These are phyloP conservation scores for Diplodia intermedia DNA, from an alignment of 2,329 filamentous ascomycete species.

Conservation along the genomic window DNA sequence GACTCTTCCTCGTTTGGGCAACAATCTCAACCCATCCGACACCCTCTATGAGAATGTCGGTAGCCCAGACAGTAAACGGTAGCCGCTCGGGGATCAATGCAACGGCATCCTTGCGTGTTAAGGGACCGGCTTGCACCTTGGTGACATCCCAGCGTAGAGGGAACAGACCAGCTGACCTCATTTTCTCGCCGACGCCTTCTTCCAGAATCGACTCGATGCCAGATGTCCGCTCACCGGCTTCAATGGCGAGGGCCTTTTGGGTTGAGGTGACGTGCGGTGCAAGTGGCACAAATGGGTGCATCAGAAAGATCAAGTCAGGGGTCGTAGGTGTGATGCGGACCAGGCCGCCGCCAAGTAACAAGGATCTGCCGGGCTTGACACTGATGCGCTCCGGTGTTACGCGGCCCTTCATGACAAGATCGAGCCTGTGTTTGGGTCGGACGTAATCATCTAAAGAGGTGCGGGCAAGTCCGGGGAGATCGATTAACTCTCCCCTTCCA, in stretches of 20 bases:
- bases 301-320: constrained; percentile 70
- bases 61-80: constrained; percentile 79
- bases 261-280: constrained; percentile 77
- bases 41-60: constrained; percentile 89
- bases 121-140: constrained; percentile 73
- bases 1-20: constrained; percentile 73
- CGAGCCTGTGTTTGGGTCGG: constrained; percentile 66
- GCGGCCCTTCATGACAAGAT: constrained; percentile 79
- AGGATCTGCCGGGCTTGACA: constrained; percentile 77
- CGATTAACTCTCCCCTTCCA: constrained; percentile 87
- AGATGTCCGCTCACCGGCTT: constrained; percentile 67
- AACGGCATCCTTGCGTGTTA: constrained; percentile 69
- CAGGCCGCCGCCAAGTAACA: constrained; percentile 80
- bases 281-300: constrained; percentile 87
- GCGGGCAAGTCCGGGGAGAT: constrained; percentile 84
- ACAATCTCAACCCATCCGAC: constrained; percentile 92
- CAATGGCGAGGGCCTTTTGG: constrained; percentile 77
- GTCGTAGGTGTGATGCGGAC: constrained; percentile 83
- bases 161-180: constrained; percentile 71
- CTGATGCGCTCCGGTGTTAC: constrained; percentile 74
- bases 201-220: constrained; percentile 67
- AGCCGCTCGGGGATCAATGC: constrained; percentile 71
- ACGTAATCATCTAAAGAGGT: constrained; percentile 75
- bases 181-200: constrained; percentile 47
- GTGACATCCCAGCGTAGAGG: constrained; percentile 83